phyloP scores from a whole-genome alignment of 2,329 filamentous ascomycete species.

The Cladosporium cucumerinum region DNA sequence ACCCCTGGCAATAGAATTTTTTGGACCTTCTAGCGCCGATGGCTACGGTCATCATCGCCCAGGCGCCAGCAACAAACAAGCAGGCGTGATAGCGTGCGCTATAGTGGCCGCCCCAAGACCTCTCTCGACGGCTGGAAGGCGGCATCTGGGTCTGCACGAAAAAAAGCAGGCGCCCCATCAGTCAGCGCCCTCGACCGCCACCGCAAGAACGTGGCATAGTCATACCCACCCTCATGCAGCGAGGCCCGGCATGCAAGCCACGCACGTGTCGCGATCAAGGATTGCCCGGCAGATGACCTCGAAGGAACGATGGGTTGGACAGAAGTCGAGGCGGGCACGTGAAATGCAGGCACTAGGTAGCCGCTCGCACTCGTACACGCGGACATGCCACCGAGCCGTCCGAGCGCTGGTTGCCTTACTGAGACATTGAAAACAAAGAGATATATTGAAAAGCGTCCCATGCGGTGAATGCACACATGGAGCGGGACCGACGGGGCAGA shows the following conservation, averaged over 20 bases:
- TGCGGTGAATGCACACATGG: not conserved
- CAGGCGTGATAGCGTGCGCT: not conserved
- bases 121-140: not conserved
- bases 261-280: constrained; percentile 13
- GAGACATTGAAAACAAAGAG: not conserved
- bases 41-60: not conserved
- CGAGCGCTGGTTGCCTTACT: not conserved
- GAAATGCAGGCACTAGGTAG: not conserved
- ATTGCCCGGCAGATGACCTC: constrained; percentile 15
- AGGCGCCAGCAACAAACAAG: not conserved
- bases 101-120: not conserved
- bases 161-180: not conserved
- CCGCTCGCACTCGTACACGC: not conserved
- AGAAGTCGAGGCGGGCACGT: constrained; percentile 10
- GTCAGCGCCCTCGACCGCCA: constrained; percentile 2
- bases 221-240: constrained; percentile 6
- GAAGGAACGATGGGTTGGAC: not conserved
- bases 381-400: not conserved
- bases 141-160: not conserved
- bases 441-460: not conserved
- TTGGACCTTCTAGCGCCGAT: constrained; percentile 14
- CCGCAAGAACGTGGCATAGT: not conserved
- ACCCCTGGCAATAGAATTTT: constrained; percentile 15
- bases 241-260: constrained; percentile 11
- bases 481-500: constrained; percentile 4